These are phyloP conservation scores for Nakazawaea wickerhamii DNA, from an alignment of 805 yeast genomes.

Conservation along the genomic window DNA sequence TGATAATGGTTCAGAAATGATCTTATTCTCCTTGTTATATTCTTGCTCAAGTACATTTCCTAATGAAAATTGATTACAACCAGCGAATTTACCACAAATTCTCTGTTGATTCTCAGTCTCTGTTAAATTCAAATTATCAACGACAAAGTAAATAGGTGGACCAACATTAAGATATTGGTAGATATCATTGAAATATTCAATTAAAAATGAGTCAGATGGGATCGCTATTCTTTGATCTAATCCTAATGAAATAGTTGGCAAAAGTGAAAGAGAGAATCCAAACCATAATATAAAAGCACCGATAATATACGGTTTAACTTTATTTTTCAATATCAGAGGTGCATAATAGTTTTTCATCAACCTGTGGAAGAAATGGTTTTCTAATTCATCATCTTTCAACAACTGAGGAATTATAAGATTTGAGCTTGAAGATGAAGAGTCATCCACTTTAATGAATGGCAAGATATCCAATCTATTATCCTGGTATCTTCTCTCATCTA, in stretches of 20 bases:
- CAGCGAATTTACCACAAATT: constrained; percentile 82
- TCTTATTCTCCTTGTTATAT: constrained; percentile 60
- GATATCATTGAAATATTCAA: constrained; percentile 73
- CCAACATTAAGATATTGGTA: constrained; percentile 75
- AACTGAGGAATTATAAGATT: constrained; percentile 16
- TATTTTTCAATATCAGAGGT: constrained; percentile 47
- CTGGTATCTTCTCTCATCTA: constrained; percentile 62
- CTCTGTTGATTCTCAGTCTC: constrained; percentile 56
- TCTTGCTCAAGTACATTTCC: constrained; percentile 84
- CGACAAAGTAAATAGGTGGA: constrained; percentile 86
- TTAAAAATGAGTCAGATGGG: constrained; percentile 76
- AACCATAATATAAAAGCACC: constrained; percentile 55
- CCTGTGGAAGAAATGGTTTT: constrained; percentile 28
- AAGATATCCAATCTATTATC: constrained; percentile 53
- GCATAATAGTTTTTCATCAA: constrained; percentile 48
- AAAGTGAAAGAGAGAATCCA: constrained; percentile 59
- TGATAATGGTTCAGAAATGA: constrained; percentile 76
- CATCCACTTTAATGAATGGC: constrained; percentile 42
- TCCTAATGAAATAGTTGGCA: constrained; percentile 73
- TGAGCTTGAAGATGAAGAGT: constrained; percentile 2
- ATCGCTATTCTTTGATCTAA: constrained; percentile 87
- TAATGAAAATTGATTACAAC: constrained; percentile 74
- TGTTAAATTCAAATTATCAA: constrained; percentile 64
- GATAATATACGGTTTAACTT: constrained; percentile 42
- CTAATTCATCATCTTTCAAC: constrained; percentile 18